Conservation (phyloP, 2,329 filamentous ascomycete genomes). For the Aspergillus sp. region DNA sequence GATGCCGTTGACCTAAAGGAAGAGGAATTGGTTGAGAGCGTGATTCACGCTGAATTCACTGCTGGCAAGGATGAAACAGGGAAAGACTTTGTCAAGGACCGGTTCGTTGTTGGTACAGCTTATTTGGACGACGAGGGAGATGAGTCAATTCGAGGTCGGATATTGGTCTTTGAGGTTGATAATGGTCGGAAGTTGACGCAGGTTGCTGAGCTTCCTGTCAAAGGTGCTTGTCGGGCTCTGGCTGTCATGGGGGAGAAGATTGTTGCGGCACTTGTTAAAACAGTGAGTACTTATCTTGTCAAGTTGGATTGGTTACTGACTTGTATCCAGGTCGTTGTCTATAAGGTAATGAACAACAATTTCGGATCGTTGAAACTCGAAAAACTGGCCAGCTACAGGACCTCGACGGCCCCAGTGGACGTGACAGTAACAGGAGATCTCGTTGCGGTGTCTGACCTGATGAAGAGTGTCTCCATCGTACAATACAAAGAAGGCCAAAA, state of each 20-base stretch:
- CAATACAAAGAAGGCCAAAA: conserved; percentile 58
- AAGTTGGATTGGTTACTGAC: conserved; percentile 10
- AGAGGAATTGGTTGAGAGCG: conserved; percentile 75
- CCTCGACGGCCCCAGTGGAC: conserved; percentile 77
- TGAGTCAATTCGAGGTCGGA: conserved; percentile 61
- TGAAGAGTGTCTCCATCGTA: conserved; percentile 82
- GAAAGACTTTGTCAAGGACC: conserved; percentile 50
- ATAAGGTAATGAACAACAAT: conserved; percentile 39
- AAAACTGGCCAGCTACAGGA: conserved; percentile 69
- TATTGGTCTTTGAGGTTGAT: conserved; percentile 73
- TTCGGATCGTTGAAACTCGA: conserved; percentile 47
- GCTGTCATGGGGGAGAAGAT: conserved; percentile 69
- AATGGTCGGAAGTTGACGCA: conserved; percentile 65
- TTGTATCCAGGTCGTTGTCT: conserved; percentile 50
- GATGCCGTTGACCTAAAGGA: conserved; percentile 60
- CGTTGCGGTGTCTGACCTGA: conserved; percentile 83
- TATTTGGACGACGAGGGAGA: conserved; percentile 58
- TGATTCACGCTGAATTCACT: conserved; percentile 68
- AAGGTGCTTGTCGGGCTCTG: conserved; percentile 73
- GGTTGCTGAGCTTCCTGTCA: conserved; percentile 62
- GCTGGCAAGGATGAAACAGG: conserved; percentile 52
- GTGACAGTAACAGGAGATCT: conserved; percentile 65
- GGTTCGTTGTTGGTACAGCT: conserved; percentile 87
- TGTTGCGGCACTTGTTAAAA: conserved; percentile 84
- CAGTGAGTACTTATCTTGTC: conserved; percentile 44